Evolutionary conservation across 495 filamentous ascomycete species (phyloP), one percentile per base, ranked within the genome.

Genomic region (Penicillium pancosmium): DNA sequence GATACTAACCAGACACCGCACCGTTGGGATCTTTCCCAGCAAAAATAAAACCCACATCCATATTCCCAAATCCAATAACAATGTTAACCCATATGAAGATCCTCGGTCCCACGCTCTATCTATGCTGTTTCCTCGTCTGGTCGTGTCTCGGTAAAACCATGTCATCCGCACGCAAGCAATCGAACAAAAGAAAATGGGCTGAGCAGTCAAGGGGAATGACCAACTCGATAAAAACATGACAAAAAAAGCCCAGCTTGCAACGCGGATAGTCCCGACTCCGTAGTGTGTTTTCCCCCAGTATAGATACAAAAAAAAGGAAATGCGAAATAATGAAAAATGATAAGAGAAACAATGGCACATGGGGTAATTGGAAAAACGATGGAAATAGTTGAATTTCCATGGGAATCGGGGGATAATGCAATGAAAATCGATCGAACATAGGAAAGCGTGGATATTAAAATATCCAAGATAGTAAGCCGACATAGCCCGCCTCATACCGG

Each of bases 201-300:
- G 36, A 33, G 52, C 16, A 16, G 52, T 54, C 19, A 35, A n/a
- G 23, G 40, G 27, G 38, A 21, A 9, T 9, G 40, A 44, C 46
- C 46, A 27, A 3, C 23, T 12, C 15, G 21, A 31, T 52, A 50
- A 60, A 64, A 60, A 51, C 53, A 61, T 50, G 47, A 31, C 5
- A 56, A 57, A 46, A 51, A 55, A 62, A 50, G 23, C 46, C 50
- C 54, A 43, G 50, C 51, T 44, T 40, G 59, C 53, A 62, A 62
- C 55, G 56, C 58, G 52, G 66, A 65, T 60, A 62, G 50, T 60
- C 65, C 67, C 62, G 66, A 75, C 73, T 74, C 72, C 75, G 67
- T 68, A 68, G 63, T 63, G 69, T 60, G 61, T 59, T 52, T 59
- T 59, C 67, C 64, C 65, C 59, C 54, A 56, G 58, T 65, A 68